Conservation (phyloP, 345 rosid genomes). For the Ceriops decandra region DNA sequence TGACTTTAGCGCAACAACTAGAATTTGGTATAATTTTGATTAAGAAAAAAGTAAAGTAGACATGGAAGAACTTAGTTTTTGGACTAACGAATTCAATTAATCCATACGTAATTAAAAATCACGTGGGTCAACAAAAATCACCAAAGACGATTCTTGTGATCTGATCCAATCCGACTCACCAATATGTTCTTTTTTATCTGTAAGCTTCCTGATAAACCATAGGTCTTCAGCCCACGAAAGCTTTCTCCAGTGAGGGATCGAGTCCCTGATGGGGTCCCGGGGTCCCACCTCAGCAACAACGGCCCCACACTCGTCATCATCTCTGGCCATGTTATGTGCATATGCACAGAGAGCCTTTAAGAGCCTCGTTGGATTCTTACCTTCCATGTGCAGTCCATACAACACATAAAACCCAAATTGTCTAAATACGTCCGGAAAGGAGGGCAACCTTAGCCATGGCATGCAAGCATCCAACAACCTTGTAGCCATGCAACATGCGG, state of each 20-base stretch:
- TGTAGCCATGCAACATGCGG: constrained; percentile 48
- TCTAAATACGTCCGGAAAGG: constrained; percentile 63
- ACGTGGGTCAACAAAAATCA: constrained; percentile 73
- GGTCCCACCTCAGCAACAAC: constrained; percentile 59
- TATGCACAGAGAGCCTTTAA: constrained; percentile 55
- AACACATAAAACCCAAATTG: constrained; percentile 60
- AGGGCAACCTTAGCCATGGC: constrained; percentile 70
- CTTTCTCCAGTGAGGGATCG: constrained; percentile 68
- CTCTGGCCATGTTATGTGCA: constrained; percentile 62
- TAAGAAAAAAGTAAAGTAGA: too few species aligned
- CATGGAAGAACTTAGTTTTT: constrained; percentile 10
- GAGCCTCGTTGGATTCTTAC: constrained; percentile 43
- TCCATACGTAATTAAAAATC: constrained; percentile 39
- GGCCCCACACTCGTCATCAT: constrained; percentile 63
- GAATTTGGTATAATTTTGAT: too few species aligned
- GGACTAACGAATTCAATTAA: constrained; percentile 3
- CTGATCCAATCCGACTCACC: constrained; percentile 40
- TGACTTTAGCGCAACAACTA: too few species aligned
- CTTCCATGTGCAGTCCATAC: constrained; percentile 70
- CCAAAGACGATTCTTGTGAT: constrained; percentile 32
- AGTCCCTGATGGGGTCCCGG: constrained; percentile 45
- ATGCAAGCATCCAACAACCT: constrained; percentile 58
- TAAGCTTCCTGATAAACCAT: constrained; percentile 65
- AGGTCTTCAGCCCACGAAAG: constrained; percentile 63
- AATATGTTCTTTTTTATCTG: not conserved